Evolutionary conservation across 306 rosid species (phyloP), one percentile per base, ranked within the genome.

Genomic region (Castanea sativa): DNA sequence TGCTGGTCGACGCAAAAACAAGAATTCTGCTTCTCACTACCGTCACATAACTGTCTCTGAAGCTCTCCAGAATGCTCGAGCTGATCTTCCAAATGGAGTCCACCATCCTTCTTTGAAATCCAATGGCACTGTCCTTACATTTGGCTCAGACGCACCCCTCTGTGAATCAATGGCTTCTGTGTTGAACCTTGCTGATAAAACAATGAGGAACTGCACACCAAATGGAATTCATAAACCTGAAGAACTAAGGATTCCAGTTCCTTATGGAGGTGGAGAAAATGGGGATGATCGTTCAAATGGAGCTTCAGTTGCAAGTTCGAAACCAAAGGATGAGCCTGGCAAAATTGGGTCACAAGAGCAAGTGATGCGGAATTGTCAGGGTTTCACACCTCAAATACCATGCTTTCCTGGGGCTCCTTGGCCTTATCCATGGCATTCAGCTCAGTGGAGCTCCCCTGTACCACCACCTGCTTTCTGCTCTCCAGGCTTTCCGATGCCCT

Each of bases 1-100:
- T 0, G 96, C 98, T 11, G 98, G 98, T 57, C 97, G 98, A 5
- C 92, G 98, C 75, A 94, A 90, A 86, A 92, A 89, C 89, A 94
- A 94, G 74, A 88, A 27, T 38, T 79, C 90, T 0, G 82, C 84
- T 4, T 81, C 91, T 1, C 89, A 88, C 18, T 88, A 81, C 56
- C 88, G 67, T 33, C 92, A 89, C 45, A 56, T 90, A 18, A 71
- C 83, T 64, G 71, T 89, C 72, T 81, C 97, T 0, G 91, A 89
- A 60, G 79, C 82, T 63, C 83, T 83, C 76, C 90, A 87, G 35
- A 67, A 78, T 23, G 85, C 87, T 56, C 69, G 56, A 33, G 83
- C 79, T 56, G 80, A 83, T 67, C 72, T 67, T 30, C 25, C 72
- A n/a, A 67, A 67, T 73, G 95, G 90, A 76, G 83, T 63, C 7